Evolutionary conservation across 768 basidiomycete species (phyloP).

Genomic region (Pisolithus tinctorius): DNA sequence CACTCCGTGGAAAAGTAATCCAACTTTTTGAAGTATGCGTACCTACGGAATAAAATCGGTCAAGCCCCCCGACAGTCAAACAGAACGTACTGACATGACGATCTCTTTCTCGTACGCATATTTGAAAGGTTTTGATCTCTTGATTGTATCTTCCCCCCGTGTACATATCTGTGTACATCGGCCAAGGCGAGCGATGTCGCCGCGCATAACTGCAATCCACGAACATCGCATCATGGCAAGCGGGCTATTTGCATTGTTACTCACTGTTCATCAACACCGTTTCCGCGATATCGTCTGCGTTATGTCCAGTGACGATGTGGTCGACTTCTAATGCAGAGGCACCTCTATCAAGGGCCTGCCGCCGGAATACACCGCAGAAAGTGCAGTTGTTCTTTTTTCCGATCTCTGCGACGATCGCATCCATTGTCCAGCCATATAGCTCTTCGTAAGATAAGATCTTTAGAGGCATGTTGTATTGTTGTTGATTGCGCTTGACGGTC

Average conservation of each 20-base stretch:
- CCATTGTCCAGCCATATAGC: conserved; percentile 99
- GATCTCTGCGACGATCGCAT: conserved; percentile 87
- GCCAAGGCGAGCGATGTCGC: conserved; percentile 90
- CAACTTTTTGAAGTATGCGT: conserved; percentile 98
- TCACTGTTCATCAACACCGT: conserved; percentile 98
- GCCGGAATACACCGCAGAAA: conserved; percentile 95
- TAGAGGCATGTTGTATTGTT: conserved; percentile 90
- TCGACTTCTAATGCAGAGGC: conserved; percentile 85
- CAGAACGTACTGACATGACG: conserved; percentile 65
- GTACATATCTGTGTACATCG: conserved; percentile 95
- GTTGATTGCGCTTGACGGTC: conserved; percentile 97
- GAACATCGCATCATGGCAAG: background rate
- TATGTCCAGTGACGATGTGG: conserved; percentile 98
- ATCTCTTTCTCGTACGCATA: conserved; percentile 99
- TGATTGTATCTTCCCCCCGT: conserved; percentile 93
- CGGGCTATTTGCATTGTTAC: conserved; percentile 21
- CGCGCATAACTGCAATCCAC: conserved; percentile 78
- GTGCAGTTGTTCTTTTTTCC: conserved; percentile 99
- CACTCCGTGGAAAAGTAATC: conserved; percentile 99
- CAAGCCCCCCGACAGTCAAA: conserved; percentile 6
- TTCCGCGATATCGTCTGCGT: conserved; percentile 98
- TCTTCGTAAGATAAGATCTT: conserved; percentile 96
- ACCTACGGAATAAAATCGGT: conserved; percentile 44
- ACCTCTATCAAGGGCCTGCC: conserved; percentile 94
- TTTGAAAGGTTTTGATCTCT: conserved; percentile 98